Base-by-base conservation (phyloP, 805 yeast species). In the Barnettozyma salicaria region DNA sequence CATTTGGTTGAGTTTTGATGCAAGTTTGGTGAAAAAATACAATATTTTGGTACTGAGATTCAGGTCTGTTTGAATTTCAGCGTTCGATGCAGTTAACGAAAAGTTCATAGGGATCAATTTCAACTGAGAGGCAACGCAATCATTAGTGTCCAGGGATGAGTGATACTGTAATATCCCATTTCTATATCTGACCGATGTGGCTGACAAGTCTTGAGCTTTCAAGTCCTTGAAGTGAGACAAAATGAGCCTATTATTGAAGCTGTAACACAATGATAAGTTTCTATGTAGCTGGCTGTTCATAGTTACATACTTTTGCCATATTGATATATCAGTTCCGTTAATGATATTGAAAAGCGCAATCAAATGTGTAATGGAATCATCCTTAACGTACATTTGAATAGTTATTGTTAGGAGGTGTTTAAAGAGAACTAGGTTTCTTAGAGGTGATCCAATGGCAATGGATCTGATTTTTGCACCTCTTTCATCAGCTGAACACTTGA, bases 391-490 rank as follows among this genome's bases (percentile, higher is more conserved):
- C 5, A 35, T 33, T 19, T 55, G 78, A 30, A 80, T 61, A 5
- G 78, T 65, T 24, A 75, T 65, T 31, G 74, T 55, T 27, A 80
- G 51, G 36, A 79, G 48, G 7, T 85, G 86, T 49, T 72, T 74
- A 58, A 78, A 76, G 26, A 70, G 67, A 40, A 69, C 69, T 53
- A 76, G 76, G 50, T 65, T 74, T 24, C 67, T 56, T 35, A 74
- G 57, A 11, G 65, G 61, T 3, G 87, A 76, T 2, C 80, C 69
- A 8, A 81, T 58, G 6, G 81, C 73, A 39, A 81, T 60, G 3
- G 84, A 64, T 49, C 72, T 74, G 39, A 81, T 77, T 13, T 61
- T 59, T 3, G 78, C 72, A 2, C 88, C 88, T 48, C 89, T 63
- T 36, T 64, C 68, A 12, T 55, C 49, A 7, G 50, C 37, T 27